Evolutionary conservation across 495 filamentous ascomycete species (phyloP).

Genomic region (Astrocystis sublimbata): DNA sequence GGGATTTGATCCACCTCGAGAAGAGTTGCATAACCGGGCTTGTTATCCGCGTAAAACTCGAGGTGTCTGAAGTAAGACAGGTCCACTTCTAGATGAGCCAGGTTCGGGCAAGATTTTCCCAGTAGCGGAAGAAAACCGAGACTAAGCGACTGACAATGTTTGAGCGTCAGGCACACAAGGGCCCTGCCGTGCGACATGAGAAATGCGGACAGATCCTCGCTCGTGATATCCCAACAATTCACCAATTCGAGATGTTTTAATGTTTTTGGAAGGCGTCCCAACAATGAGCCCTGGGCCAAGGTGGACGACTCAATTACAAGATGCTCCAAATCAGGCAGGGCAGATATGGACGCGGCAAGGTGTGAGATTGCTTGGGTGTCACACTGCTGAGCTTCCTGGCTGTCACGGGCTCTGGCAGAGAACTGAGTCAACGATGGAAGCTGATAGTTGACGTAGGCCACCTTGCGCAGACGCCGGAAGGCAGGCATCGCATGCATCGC

Average conservation of each 20-base stretch:
- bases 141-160: slow-evolving; percentile 75
- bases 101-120: slow-evolving; percentile 60
- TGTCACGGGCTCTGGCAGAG: slow-evolving; percentile 25
- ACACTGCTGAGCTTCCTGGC: slow-evolving; percentile 29
- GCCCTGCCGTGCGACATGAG: slow-evolving; percentile 61
- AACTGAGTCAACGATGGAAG: slow-evolving; percentile 41
- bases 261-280: slow-evolving; percentile 61
- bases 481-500: slow-evolving; percentile 59
- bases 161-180: slow-evolving; percentile 64
- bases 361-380: slow-evolving; percentile 43
- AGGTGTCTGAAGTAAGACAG: slow-evolving; percentile 64
- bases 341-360: slow-evolving; percentile 58
- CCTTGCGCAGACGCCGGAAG: slow-evolving; percentile 60
- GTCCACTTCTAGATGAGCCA: slow-evolving; percentile 72
- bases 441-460: slow-evolving; percentile 67
- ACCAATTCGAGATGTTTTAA: slow-evolving; percentile 67
- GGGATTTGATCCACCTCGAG: slow-evolving; percentile 62
- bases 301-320: slow-evolving; percentile 69
- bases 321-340: slow-evolving; percentile 60
- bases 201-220: slow-evolving; percentile 58
- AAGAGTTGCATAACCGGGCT: slow-evolving; percentile 68
- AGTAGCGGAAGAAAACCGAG: slow-evolving; percentile 68
- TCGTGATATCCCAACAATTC: slow-evolving; percentile 70
- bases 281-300: slow-evolving; percentile 58
- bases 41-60: slow-evolving; percentile 56